Percentiles rank a stretch among this genome's conserved stretches.
Conservation (phyloP, 2,329 filamentous ascomycete species). For the Cadophora sp. region DNA sequence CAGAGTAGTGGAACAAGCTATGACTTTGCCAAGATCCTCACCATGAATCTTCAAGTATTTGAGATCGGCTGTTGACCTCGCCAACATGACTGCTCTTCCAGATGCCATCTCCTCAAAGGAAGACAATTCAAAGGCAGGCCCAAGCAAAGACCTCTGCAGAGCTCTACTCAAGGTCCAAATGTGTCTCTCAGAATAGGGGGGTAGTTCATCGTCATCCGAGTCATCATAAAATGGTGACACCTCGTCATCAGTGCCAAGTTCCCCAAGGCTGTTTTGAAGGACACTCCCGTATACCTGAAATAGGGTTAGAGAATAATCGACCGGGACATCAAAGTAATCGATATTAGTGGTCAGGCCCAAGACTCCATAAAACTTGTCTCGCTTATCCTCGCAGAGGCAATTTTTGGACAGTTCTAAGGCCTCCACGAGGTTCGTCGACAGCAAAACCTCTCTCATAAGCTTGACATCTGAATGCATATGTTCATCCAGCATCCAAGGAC, state of each 20-base stretch:
- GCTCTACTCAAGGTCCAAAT: not conserved
- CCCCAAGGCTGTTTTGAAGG: too few species aligned
- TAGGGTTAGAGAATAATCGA: not conserved
- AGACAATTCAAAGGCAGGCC: not conserved
- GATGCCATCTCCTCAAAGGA: not conserved
- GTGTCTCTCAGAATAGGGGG: too few species aligned
- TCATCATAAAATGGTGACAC: too few species aligned
- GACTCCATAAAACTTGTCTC: not conserved
- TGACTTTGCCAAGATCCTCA: not conserved
- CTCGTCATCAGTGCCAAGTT: too few species aligned
- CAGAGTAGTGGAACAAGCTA: not conserved
- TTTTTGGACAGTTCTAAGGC: not conserved
- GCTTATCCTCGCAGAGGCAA: not conserved
- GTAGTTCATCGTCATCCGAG: too few species aligned
- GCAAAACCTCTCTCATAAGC: not conserved
- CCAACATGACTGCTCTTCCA: not conserved
- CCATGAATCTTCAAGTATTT: not conserved
- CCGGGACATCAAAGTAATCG: not conserved
- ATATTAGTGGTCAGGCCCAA: not conserved
- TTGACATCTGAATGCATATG: too few species aligned
- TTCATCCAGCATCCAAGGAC: too few species aligned
- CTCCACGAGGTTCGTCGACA: not conserved
- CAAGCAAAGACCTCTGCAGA: not conserved
- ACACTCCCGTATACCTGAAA: not conserved
- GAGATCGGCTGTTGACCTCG: not conserved